Base-by-base conservation (phyloP, 179 eudicot species). In the Vitellaria paradoxa region DNA sequence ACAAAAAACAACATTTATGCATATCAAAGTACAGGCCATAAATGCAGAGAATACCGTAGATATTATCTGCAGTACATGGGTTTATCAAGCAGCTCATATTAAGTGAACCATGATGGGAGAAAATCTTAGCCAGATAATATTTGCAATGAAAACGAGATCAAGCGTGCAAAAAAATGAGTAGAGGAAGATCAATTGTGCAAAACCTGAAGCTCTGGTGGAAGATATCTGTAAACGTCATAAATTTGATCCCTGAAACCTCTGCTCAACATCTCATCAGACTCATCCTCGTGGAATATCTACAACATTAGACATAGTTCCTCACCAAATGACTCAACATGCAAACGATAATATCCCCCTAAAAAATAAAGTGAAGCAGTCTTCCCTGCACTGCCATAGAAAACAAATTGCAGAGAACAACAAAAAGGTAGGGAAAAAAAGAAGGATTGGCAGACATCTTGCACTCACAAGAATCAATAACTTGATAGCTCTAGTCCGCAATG, bases 221-320 rank as follows among this genome's bases (percentile, higher is more conserved):
- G 97, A 76, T 95, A 91, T 78, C 99, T 86, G 80, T 95, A 95
- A 62, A 95, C 97, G 88, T 95, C 99, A 78, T 95, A 96, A 72
- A 96, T 93, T 79, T 96, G 99, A 81, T 96, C 98, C 88, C 93
- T 96, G 77, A 96, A 96, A 63, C 99, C 99, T 77, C 99, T 83
- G 87, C 97, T 93, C 89, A 96, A 85, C 98, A 96, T 96, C 86
- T 96, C 99, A 85, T 96, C 99, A 76, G 99, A 91, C 84, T 95
- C 99, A 82, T 95, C 99, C 98, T 94, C 82, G 50, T 17, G 42
- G 72, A 23, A 65, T 42, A 23, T 5, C n/a, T 1, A 30, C 52
- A 13, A 69, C 4, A 30, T 53, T 55, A 26, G 65, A 21, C 52
- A 24, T 10, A 67, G 23, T 21, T 45, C 21, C 70, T 40, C 67